phyloP scores from a whole-genome alignment of 2,329 filamentous ascomycete genomes.

The Scytalidium sp. region DNA sequence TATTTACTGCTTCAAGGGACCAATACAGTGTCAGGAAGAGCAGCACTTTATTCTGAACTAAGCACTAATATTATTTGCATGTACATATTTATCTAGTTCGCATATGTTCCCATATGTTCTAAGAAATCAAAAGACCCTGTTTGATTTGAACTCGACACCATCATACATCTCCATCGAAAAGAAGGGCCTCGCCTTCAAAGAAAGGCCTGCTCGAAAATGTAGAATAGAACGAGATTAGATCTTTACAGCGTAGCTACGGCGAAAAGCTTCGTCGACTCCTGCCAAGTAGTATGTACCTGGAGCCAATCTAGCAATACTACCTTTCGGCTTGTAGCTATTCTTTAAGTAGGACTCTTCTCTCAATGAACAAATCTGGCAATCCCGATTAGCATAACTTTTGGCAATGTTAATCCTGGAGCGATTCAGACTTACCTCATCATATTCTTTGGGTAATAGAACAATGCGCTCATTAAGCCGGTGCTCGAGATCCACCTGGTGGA shows the following conservation, averaged over 20 bases:
- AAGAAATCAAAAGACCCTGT: too few relatives aligned
- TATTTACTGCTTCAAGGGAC: too few relatives aligned
- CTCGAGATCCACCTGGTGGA: conserved; percentile 64
- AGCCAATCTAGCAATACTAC: conserved; percentile 60
- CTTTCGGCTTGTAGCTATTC: conserved; percentile 69
- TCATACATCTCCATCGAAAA: too few relatives aligned
- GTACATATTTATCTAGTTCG: too few relatives aligned
- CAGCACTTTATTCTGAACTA: too few relatives aligned
- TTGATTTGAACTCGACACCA: too few relatives aligned
- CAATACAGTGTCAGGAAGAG: too few relatives aligned
- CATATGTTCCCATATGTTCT: too few relatives aligned
- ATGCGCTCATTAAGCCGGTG: conserved; percentile 61
- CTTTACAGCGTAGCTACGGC: conserved; percentile 71
- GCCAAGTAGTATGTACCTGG: conserved; percentile 72
- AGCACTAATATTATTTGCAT: too few relatives aligned
- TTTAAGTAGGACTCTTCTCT: conserved; percentile 76
- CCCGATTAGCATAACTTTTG: conserved; percentile 14
- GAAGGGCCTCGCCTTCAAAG: too few relatives aligned
- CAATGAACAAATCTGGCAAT: conserved; percentile 57
- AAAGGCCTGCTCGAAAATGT: too few relatives aligned
- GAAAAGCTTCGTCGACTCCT: conserved; percentile 79
- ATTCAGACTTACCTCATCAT: conserved; percentile 59
- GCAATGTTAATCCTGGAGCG: not conserved
- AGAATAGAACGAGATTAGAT: too few relatives aligned
- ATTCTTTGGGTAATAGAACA: conserved; percentile 63